These are phyloP conservation scores for Metschnikowia vanudenii DNA, from an alignment of 805 yeast species.

Conservation along the genomic window DNA sequence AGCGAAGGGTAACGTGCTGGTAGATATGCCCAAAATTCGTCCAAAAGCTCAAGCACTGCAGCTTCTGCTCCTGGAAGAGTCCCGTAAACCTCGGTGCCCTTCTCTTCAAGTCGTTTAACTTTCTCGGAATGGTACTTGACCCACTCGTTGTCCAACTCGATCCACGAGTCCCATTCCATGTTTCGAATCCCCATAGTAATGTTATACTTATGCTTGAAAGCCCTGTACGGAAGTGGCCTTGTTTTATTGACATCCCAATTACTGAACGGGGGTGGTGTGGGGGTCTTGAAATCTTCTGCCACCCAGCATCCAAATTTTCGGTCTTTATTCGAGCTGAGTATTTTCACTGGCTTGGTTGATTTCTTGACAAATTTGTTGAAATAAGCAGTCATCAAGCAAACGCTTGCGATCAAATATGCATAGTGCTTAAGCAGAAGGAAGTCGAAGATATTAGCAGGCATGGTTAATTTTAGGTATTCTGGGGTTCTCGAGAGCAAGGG, in stretches of 20 bases:
- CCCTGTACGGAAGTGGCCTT: conserved; percentile 60
- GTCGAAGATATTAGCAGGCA: conserved; percentile 2
- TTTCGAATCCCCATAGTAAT: conserved; percentile 69
- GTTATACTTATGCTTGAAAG: conserved; percentile 62
- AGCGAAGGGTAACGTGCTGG: conserved; percentile 59
- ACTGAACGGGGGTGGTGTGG: conserved; percentile 46
- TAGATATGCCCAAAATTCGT: conserved; percentile 51
- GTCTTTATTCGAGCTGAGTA: conserved; percentile 33
- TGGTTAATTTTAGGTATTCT: background rate
- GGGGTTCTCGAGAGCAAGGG: background rate
- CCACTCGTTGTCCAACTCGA: conserved; percentile 70
- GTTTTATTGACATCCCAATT: conserved; percentile 52
- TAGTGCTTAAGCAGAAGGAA: conserved; percentile 15
- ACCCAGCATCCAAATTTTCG: conserved; percentile 52
- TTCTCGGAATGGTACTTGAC: conserved; percentile 52
- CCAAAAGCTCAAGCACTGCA: conserved; percentile 56
- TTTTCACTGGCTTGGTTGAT: conserved; percentile 1
- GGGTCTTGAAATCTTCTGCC: conserved; percentile 51
- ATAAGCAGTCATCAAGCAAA: conserved; percentile 10
- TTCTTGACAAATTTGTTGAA: conserved; percentile 6
- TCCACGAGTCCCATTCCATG: conserved; percentile 63
- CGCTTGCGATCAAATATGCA: conserved; percentile 13
- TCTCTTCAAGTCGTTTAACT: conserved; percentile 45
- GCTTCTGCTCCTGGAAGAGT: conserved; percentile 50
- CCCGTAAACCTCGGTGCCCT: conserved; percentile 48